Evolutionary conservation across 2,329 filamentous ascomycete species (phyloP).

Genomic region (Elsinoe arachidis): DNA sequence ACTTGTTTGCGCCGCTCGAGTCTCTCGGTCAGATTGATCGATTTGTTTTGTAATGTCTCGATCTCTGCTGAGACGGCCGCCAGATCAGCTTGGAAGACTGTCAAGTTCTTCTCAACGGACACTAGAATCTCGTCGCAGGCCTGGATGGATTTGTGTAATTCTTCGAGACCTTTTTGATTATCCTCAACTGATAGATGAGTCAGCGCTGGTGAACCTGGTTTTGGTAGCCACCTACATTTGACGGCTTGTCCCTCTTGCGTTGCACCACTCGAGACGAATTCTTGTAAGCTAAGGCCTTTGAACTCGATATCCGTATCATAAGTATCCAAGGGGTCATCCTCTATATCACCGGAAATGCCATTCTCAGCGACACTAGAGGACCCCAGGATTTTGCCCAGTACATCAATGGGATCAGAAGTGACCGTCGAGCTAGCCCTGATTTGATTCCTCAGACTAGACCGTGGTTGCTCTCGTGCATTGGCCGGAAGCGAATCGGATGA

Average conservation of each 20-base stretch:
- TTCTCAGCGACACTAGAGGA: slow-evolving; percentile 21
- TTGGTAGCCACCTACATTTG: slow-evolving; percentile 14
- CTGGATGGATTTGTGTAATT: slow-evolving; percentile 77
- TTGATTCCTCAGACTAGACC: slow-evolving; percentile 56
- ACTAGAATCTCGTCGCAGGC: slow-evolving; percentile 89
- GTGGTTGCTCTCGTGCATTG: slow-evolving; percentile 57
- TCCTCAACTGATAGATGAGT: slow-evolving; percentile 41
- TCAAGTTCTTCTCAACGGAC: slow-evolving; percentile 86
- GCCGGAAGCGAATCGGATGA: slow-evolving; percentile 67
- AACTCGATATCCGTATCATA: slow-evolving; percentile 59
- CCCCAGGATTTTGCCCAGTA: slow-evolving; percentile 55
- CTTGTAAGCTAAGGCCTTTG: slow-evolving; percentile 63
- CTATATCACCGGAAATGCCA: not conserved
- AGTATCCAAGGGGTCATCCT: not conserved
- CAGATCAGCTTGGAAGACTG: slow-evolving; percentile 87
- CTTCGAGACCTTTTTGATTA: slow-evolving; percentile 78
- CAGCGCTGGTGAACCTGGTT: not conserved
- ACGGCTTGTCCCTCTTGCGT: slow-evolving; percentile 21
- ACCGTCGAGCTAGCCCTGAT: slow-evolving; percentile 40
- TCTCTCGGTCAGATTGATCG: slow-evolving; percentile 70
- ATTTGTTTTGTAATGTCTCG: slow-evolving; percentile 82
- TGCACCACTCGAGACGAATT: slow-evolving; percentile 46
- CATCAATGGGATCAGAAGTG: slow-evolving; percentile 60
- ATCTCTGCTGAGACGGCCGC: slow-evolving; percentile 91
- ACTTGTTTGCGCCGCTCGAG: slow-evolving; percentile 84